A percentile compares a stretch with the other conserved stretches of the same genome.
phyloP scores from a whole-genome alignment of 2,329 filamentous ascomycete species.

The Coleophoma crateriformis region DNA sequence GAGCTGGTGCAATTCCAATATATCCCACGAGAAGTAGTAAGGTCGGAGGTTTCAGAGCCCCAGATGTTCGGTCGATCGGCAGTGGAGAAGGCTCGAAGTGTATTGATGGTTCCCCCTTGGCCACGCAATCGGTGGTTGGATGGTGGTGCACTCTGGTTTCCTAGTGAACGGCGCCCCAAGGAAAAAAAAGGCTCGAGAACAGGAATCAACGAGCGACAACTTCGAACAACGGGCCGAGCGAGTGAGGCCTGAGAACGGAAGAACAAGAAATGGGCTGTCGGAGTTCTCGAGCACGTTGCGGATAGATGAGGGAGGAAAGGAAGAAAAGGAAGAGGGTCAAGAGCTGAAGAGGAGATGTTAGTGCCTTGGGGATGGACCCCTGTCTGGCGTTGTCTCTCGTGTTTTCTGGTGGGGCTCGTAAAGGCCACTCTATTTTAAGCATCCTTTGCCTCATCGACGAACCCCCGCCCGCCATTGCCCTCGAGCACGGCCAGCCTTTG shows the following conservation, averaged over 20 bases:
- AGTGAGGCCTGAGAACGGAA: constrained; percentile 14
- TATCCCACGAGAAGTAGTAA: background rate
- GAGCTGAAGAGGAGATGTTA: no score
- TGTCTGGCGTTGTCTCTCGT: no score
- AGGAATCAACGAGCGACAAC: background rate
- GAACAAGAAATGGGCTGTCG: constrained; percentile 2
- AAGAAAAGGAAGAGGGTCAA: no score
- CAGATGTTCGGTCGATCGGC: background rate
- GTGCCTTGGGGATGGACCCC: no score
- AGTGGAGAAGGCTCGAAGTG: background rate
- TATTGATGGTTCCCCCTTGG: background rate
- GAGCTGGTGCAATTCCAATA: background rate
- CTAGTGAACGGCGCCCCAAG: background rate
- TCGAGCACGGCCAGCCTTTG: no score
- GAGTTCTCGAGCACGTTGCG: background rate
- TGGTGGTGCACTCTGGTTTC: background rate
- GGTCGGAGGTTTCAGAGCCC: background rate
- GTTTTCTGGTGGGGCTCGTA: no score
- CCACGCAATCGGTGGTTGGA: background rate
- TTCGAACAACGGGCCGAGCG: constrained; percentile 14
- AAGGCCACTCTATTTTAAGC: no score
- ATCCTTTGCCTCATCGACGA: no score
- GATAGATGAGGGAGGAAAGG: no score
- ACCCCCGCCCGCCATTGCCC: no score
- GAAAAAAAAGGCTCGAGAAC: background rate